A percentile compares a stretch with the other conserved stretches of the same genome.
These are phyloP conservation scores for Castanea mollissima DNA, from an alignment of 306 rosid genomes.

Conservation along the genomic window DNA sequence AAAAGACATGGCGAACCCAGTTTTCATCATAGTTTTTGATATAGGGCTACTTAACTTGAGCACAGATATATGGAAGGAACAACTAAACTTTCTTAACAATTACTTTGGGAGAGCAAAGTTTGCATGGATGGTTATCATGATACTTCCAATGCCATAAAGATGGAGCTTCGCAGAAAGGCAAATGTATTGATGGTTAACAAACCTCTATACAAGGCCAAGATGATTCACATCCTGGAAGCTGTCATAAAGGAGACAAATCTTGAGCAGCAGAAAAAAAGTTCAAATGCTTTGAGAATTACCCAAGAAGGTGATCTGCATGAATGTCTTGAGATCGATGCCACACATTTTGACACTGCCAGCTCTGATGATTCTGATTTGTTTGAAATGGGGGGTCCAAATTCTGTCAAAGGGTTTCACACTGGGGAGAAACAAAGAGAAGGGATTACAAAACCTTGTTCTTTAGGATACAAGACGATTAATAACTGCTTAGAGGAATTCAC, in stretches of 20 bases:
- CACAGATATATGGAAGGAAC: constrained; percentile 99
- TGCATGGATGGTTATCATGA: constrained; percentile 93
- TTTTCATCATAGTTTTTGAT: constrained; percentile 72
- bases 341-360: constrained; percentile 69
- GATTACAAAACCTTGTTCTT: constrained; percentile 26
- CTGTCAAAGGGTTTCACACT: constrained; percentile 18
- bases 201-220: constrained; percentile 82
- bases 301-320: constrained; percentile 70
- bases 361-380: constrained; percentile 81
- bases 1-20: constrained; percentile 63
- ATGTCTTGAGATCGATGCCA: constrained; percentile 83
- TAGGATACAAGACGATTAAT: constrained; percentile 35
- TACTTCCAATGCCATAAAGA: constrained; percentile 74
- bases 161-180: constrained; percentile 84
- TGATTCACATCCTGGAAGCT: constrained; percentile 80
- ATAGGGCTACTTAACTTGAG: constrained; percentile 87
- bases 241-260: constrained; percentile 64
- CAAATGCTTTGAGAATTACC: constrained; percentile 31
- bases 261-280: constrained; percentile 55
- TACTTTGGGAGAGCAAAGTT: constrained; percentile 80
- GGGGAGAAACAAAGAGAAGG: constrained; percentile 44
- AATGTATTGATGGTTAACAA: constrained; percentile 70
- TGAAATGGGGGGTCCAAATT: constrained; percentile 43
- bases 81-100: constrained; percentile 74
- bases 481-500: constrained; percentile 58